These are phyloP conservation scores for Phialophora tarda DNA, from an alignment of 2,329 filamentous ascomycete species.

Conservation along the genomic window DNA sequence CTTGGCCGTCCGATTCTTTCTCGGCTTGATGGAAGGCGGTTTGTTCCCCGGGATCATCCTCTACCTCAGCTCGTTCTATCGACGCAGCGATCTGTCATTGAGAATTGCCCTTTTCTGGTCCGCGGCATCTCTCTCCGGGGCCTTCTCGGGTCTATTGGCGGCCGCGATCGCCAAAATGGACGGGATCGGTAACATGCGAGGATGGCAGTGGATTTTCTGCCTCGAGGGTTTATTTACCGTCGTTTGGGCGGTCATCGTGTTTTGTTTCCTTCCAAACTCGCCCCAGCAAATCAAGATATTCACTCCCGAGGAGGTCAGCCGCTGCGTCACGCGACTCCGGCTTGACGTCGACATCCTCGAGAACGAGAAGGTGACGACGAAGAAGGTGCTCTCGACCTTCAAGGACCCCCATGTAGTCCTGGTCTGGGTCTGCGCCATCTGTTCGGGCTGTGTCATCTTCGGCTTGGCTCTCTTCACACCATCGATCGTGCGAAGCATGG, in stretches of 20 bases:
- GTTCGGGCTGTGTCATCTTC: constrained; percentile 65
- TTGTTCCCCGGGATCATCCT: constrained; percentile 77
- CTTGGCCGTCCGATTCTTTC: constrained; percentile 68
- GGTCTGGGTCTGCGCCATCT: constrained; percentile 69
- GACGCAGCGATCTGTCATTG: constrained; percentile 70
- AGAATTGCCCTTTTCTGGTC: constrained; percentile 71
- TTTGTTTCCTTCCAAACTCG: constrained; percentile 69
- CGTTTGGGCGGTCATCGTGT: constrained; percentile 62
- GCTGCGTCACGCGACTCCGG: constrained; percentile 70
- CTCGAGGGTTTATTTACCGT: constrained; percentile 72
- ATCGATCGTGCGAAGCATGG: constrained; percentile 70
- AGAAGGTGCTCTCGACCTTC: constrained; percentile 67
- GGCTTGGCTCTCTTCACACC: constrained; percentile 69
- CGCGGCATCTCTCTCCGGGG: constrained; percentile 71
- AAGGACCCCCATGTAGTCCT: constrained; percentile 63
- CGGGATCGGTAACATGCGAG: constrained; percentile 47
- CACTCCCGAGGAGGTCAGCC: constrained; percentile 53
- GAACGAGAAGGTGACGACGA: constrained; percentile 37
- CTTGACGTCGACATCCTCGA: constrained; percentile 57
- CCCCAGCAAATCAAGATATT: constrained; percentile 55
- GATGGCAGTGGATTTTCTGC: constrained; percentile 73
- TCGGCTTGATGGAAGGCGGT: constrained; percentile 58
- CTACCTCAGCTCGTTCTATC: constrained; percentile 62
- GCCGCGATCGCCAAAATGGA: constrained; percentile 68
- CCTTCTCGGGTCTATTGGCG: constrained; percentile 71